These are phyloP conservation scores for Ambrosia hybrid DNA, from an alignment of 140 eudicot genomes.

Conservation along the genomic window DNA sequence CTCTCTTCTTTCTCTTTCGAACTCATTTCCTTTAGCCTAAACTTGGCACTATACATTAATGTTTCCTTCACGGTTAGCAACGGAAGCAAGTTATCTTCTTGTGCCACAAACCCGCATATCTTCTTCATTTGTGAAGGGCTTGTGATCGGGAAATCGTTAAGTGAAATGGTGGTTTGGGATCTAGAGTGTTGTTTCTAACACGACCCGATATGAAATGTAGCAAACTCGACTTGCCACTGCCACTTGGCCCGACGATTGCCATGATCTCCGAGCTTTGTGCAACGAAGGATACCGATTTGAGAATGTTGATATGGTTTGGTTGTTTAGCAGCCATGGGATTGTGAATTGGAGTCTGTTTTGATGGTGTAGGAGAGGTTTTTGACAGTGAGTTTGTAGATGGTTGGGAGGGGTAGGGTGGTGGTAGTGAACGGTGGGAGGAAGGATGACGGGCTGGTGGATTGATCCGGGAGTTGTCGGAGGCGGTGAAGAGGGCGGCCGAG, in stretches of 20 bases:
- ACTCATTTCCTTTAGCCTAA: constrained; percentile 59
- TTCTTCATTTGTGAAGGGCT: constrained; percentile 71
- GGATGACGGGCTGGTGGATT: constrained; percentile 68
- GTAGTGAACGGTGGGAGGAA: constrained; percentile 59
- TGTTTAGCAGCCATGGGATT: constrained; percentile 30
- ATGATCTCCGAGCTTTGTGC: constrained; percentile 82
- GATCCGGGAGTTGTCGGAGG: constrained; percentile 56
- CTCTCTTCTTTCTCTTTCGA: constrained; percentile 50
- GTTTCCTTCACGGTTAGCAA: constrained; percentile 90
- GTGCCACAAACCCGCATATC: constrained; percentile 91
- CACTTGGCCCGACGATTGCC: constrained; percentile 97
- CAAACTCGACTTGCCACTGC: constrained; percentile 94
- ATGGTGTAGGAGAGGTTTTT: constrained; percentile 80
- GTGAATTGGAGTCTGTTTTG: constrained; percentile 24
- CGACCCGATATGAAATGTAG: constrained; percentile 80
- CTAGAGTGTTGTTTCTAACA: constrained; percentile 47
- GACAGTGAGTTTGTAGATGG: constrained; percentile 47
- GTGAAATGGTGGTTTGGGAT: constrained; percentile 58
- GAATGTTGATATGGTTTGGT: constrained; percentile 49
- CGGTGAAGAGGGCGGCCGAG: constrained; percentile 65
- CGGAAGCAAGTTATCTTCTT: constrained; percentile 90
- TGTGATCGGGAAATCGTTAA: constrained; percentile 53
- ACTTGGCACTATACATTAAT: constrained; percentile 75
- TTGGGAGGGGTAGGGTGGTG: constrained; percentile 38
- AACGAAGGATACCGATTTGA: constrained; percentile 72